Conservation (phyloP, 2,329 filamentous ascomycete genomes). For the Fusarium pseudograminearum region DNA sequence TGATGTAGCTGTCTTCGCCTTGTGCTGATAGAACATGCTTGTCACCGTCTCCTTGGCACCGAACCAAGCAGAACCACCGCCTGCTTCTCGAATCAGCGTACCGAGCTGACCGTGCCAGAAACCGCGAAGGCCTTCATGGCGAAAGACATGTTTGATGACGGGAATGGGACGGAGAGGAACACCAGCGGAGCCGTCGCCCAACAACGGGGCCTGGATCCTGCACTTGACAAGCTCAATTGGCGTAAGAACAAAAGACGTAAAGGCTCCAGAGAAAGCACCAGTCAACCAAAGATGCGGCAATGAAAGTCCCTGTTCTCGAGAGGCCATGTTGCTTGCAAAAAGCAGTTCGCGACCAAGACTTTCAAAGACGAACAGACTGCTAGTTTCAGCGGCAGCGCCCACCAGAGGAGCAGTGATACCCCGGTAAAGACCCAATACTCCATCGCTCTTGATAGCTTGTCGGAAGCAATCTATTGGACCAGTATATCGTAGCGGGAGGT, state of each 20-base stretch:
- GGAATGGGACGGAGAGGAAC: constrained; percentile 72
- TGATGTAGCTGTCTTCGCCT: constrained; percentile 58
- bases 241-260: constrained; percentile 91
- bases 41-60: constrained; percentile 87
- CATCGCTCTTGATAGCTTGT: constrained; percentile 83
- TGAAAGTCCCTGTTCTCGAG: constrained; percentile 71
- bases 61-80: constrained; percentile 95
- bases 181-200: constrained; percentile 56
- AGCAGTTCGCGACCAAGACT: constrained; percentile 76
- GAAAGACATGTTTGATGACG: constrained; percentile 83
- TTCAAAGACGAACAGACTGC: constrained; percentile 93
- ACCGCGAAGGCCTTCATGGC: constrained; percentile 82
- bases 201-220: constrained; percentile 86
- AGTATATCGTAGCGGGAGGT: constrained; percentile 81
- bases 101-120: constrained; percentile 98
- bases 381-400: constrained; percentile 92
- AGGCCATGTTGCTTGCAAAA: constrained; percentile 63
- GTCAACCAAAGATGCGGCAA: constrained; percentile 81
- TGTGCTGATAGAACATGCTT: constrained; percentile 73
- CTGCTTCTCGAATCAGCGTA: constrained; percentile 92
- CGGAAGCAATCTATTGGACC: constrained; percentile 94
- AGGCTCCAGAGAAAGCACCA: constrained; percentile 86
- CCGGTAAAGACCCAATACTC: constrained; percentile 85
- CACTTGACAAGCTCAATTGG: constrained; percentile 98
- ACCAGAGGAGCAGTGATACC: constrained; percentile 92